A percentile compares a stretch with the other conserved stretches of the same genome.
Evolutionary conservation across 2,329 filamentous ascomycete genomes (phyloP).

Genomic region (Alternaria metachromatica): DNA sequence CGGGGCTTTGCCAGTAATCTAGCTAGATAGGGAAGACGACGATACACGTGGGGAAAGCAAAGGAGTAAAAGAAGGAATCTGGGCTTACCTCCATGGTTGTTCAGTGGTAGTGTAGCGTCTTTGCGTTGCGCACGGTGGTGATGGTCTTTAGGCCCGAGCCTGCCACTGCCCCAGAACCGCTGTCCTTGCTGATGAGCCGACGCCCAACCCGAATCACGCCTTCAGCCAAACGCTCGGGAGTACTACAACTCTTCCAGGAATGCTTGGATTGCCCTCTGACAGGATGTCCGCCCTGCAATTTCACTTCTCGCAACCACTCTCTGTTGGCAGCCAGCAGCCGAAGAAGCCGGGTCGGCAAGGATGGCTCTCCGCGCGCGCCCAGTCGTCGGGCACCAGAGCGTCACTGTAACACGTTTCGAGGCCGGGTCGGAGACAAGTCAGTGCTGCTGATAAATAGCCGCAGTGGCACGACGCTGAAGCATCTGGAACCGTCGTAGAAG

Average conservation of each 20-base stretch:
- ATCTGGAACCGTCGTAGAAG: slow-evolving; percentile 14
- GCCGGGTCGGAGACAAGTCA: slow-evolving; percentile 14
- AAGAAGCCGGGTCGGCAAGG: slow-evolving; percentile 17
- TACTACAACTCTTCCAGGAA: not conserved
- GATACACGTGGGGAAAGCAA: slow-evolving; percentile 16
- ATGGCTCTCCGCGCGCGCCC: slow-evolving; percentile 12
- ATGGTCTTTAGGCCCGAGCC: slow-evolving; percentile 27
- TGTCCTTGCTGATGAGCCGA: slow-evolving; percentile 2
- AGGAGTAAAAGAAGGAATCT: slow-evolving; percentile 24
- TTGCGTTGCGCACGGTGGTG: slow-evolving; percentile 39
- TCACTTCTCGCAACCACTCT: not conserved
- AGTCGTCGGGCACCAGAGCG: slow-evolving; percentile 14
- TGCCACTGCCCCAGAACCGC: slow-evolving; percentile 10
- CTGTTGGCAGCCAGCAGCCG: slow-evolving; percentile 11
- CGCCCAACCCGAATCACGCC: slow-evolving; percentile 4
- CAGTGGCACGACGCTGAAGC: slow-evolving; percentile 17
- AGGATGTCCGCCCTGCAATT: slow-evolving; percentile 6
- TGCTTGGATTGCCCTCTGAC: not conserved
- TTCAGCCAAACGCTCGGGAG: slow-evolving; percentile 1
- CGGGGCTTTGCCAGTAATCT: slow-evolving; percentile 6
- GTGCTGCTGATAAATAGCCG: slow-evolving; percentile 9
- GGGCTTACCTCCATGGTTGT: slow-evolving; percentile 45
- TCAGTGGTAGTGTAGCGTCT: slow-evolving; percentile 31
- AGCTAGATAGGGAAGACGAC: slow-evolving; percentile 12
- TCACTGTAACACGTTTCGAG: slow-evolving; percentile 22